Conservation (phyloP, 2,329 filamentous ascomycete species). For the Ceratocystis alfenasii region DNA sequence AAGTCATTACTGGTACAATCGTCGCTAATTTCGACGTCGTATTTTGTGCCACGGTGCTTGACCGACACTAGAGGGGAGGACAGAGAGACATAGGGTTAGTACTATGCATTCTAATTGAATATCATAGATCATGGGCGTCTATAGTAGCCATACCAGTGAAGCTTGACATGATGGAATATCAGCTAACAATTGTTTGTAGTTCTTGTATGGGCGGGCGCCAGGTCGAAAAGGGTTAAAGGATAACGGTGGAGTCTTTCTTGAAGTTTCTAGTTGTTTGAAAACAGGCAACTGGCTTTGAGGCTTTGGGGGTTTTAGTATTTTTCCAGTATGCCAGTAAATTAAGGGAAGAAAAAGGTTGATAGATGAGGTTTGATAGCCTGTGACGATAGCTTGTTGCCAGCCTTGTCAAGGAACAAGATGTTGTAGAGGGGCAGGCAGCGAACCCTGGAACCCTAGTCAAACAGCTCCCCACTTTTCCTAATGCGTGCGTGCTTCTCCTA, state of each 20-base stretch:
- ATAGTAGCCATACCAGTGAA: conserved; percentile 10
- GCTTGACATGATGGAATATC: neutral
- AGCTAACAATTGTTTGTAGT: neutral
- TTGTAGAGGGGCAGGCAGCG: neutral
- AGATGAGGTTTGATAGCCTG: neutral
- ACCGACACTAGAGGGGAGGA: conserved; percentile 56
- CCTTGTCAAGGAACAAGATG: conserved; percentile 7
- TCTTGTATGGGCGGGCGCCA: neutral
- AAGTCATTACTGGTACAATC: conserved; percentile 78
- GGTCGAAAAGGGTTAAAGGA: neutral
- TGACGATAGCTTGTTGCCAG: conserved; percentile 19
- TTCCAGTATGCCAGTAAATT: neutral
- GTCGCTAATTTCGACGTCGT: conserved; percentile 85
- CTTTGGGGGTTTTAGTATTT: too few species aligned
- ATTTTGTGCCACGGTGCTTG: conserved; percentile 90
- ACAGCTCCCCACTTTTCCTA: neutral
- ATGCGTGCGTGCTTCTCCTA: neutral
- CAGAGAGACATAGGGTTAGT: neutral
- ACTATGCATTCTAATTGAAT: neutral
- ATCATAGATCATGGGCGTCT: neutral
- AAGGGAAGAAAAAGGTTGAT: neutral
- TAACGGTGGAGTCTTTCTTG: neutral
- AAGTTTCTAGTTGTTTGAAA: too few species aligned
- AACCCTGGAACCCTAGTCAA: neutral
- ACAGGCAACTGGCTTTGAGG: too few species aligned